These are phyloP conservation scores for Elaeagnus macrophylla DNA, from an alignment of 306 rosid genomes.

Conservation along the genomic window DNA sequence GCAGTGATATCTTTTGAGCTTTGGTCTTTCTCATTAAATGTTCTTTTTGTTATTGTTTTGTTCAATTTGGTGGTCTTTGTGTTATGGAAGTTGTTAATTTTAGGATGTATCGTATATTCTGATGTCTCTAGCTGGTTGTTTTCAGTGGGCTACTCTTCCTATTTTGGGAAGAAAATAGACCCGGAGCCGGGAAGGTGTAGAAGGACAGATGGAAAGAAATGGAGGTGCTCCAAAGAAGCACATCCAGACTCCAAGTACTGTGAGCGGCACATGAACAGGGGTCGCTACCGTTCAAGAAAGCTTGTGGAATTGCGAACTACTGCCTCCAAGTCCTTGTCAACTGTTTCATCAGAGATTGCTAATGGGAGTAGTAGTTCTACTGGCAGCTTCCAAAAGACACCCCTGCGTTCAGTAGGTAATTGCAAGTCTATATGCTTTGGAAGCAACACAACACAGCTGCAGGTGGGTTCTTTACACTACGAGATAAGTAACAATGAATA, in stretches of 20 bases:
- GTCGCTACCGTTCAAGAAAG: constrained; percentile 90
- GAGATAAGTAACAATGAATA: constrained; percentile 9
- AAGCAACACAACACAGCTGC: constrained; percentile 8
- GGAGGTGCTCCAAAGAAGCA: constrained; percentile 72
- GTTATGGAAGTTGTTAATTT: neutral
- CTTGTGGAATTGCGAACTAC: constrained; percentile 73
- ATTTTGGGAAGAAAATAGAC: constrained; percentile 62
- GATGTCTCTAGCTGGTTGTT: neutral
- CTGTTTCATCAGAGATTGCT: constrained; percentile 30
- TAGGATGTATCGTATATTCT: neutral
- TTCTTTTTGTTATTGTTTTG: neutral
- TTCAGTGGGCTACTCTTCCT: constrained; percentile 52
- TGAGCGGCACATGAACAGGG: constrained; percentile 76
- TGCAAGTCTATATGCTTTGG: constrained; percentile 11
- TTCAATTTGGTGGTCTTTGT: neutral
- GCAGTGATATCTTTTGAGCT: neutral
- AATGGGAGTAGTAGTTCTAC: constrained; percentile 15
- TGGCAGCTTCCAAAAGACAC: constrained; percentile 31
- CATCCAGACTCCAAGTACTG: constrained; percentile 72
- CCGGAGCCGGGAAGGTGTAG: constrained; percentile 77
- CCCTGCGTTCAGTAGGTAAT: constrained; percentile 10
- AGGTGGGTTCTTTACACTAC: constrained; percentile 16
- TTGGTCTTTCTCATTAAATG: neutral
- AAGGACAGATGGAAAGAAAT: constrained; percentile 75
- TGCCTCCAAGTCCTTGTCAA: constrained; percentile 31